A percentile compares a stretch with the other conserved stretches of the same genome.
phyloP scores from a whole-genome alignment of 2,329 filamentous ascomycete species.

The Dryadomyces quercivorus region DNA sequence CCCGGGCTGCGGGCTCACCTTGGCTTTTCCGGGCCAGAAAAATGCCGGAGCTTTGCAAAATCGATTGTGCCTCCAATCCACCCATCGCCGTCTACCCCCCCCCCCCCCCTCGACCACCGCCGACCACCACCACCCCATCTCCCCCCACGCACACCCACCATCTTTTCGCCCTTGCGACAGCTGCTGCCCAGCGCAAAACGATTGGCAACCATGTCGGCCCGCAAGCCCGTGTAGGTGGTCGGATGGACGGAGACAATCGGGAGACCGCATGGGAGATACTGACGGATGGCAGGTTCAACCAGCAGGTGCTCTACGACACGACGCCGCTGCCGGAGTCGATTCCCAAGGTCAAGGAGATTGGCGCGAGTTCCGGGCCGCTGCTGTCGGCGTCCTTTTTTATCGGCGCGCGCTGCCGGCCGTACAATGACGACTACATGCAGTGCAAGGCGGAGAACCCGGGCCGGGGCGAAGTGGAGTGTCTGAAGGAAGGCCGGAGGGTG shows the following conservation, averaged over 20 bases:
- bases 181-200: neutral
- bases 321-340: conserved; percentile 88
- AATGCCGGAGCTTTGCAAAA: conserved; percentile 6
- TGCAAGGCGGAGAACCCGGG: conserved; percentile 95
- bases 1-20: conserved; percentile 6
- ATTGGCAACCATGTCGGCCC: conserved; percentile 37
- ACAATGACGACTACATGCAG: conserved; percentile 99
- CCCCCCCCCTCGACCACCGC: neutral
- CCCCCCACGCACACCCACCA: neutral
- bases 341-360: conserved; percentile 87
- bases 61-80: neutral
- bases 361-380: conserved; percentile 82
- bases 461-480: conserved; percentile 81
- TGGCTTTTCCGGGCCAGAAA: conserved; percentile 8
- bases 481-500: conserved; percentile 93
- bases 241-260: neutral
- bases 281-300: conserved; percentile 63
- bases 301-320: conserved; percentile 86
- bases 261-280: conserved; percentile 4
- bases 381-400: conserved; percentile 94
- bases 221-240: conserved; percentile 42
- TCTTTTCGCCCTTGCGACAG: neutral
- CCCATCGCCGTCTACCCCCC: neutral
- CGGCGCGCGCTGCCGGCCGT: conserved; percentile 82
- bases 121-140: too few species aligned